phyloP scores from a whole-genome alignment of 164 flowering plant species.

The Dillenia suffruticosa region DNA sequence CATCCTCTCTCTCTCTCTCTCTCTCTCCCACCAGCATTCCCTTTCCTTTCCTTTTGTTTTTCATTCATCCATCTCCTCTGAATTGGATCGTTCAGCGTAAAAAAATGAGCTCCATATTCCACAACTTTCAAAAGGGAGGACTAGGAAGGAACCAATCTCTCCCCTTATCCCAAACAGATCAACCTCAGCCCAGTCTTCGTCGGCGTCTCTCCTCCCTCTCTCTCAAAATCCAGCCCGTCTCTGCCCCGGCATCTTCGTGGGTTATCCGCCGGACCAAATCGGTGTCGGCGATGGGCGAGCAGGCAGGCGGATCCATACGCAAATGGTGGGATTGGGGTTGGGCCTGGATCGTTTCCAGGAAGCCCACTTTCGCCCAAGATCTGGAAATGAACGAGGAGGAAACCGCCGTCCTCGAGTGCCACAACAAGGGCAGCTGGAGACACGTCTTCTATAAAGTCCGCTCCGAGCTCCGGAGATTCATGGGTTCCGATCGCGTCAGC shows the following conservation, averaged over 20 bases:
- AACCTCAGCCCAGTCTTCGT: constrained; percentile 27
- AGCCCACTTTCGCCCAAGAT: constrained; percentile 65
- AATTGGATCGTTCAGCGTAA: too few relatives aligned
- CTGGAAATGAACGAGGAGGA: constrained; percentile 84
- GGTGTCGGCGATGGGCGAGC: constrained; percentile 42
- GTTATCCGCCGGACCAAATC: constrained; percentile 59
- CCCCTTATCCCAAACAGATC: constrained; percentile 25
- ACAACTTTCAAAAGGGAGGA: constrained; percentile 13
- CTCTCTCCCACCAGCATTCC: too few relatives aligned
- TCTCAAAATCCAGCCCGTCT: constrained; percentile 33
- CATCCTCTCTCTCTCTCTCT: too few relatives aligned
- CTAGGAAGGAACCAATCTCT: constrained; percentile 12
- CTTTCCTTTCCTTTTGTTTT: neutral
- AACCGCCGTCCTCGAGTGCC: constrained; percentile 35
- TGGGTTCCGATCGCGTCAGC: constrained; percentile 28
- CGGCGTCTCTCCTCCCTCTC: constrained; percentile 54
- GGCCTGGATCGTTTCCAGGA: constrained; percentile 72
- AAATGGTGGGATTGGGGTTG: constrained; percentile 82
- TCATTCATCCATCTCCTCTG: neutral
- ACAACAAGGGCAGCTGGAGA: constrained; percentile 57
- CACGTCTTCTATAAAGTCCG: constrained; percentile 63
- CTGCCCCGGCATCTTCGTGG: constrained; percentile 44
- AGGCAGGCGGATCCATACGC: constrained; percentile 47
- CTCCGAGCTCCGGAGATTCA: constrained; percentile 46
- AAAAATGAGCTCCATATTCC: constrained; percentile 18